phyloP scores from a whole-genome alignment of 1,284 basidiomycete species.

The Spongispora temasekensis region DNA sequence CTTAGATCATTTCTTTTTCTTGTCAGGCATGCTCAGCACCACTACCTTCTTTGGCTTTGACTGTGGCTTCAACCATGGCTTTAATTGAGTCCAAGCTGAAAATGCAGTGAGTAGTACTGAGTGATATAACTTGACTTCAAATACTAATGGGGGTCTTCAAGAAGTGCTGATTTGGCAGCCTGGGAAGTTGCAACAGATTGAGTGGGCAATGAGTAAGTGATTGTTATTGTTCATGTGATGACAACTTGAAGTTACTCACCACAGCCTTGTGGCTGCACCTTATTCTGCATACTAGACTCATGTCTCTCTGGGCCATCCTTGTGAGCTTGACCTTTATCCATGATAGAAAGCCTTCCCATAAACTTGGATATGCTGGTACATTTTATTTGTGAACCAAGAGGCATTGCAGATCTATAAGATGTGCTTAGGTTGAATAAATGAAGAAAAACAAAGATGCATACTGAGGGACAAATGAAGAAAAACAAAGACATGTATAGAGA shows the following conservation, averaged over 20 bases:
- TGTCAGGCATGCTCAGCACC: neutral
- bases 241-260: neutral
- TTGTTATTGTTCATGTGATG: neutral
- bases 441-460: neutral
- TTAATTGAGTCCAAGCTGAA: neutral
- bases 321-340: neutral
- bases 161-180: neutral
- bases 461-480: neutral
- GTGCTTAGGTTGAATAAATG: no score
- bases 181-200: neutral
- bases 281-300: neutral
- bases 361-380: neutral
- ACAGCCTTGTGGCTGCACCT: neutral
- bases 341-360: neutral
- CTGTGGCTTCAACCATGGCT: neutral
- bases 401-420: no score
- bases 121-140: neutral
- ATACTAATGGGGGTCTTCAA: neutral
- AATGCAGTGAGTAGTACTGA: neutral
- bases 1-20: neutral
- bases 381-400: neutral
- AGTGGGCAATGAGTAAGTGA: neutral
- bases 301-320: neutral
- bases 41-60: neutral
- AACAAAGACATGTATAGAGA: no score